phyloP scores from a whole-genome alignment of 164 flowering plant genomes.

The Saururus chinensis region DNA sequence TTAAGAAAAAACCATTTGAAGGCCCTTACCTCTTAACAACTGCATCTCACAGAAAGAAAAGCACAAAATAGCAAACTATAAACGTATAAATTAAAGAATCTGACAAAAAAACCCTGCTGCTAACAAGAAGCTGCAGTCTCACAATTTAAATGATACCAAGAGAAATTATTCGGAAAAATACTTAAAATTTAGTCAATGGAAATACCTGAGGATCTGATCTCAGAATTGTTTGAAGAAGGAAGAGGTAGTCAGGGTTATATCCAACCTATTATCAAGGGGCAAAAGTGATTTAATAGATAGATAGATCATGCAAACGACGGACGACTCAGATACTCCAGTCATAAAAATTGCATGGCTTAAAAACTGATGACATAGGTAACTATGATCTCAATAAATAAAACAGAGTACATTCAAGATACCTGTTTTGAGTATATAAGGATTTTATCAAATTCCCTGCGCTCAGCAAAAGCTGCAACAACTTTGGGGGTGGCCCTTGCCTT shows the following conservation, averaged over 20 bases:
- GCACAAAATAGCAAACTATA: neutral
- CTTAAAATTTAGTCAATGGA: neutral
- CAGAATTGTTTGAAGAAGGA: constrained; percentile 94
- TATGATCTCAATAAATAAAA: neutral
- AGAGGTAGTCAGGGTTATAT: constrained; percentile 89
- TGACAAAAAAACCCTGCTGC: neutral
- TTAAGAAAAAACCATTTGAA: neutral
- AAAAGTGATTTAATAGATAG: neutral
- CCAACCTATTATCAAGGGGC: constrained; percentile 62
- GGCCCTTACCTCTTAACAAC: neutral
- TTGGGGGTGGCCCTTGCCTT: constrained; percentile 99
- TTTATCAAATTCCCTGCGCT: constrained; percentile 95
- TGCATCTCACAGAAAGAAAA: neutral
- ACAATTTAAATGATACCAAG: no score
- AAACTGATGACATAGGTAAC: neutral
- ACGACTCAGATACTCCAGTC: no score
- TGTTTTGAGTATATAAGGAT: constrained; percentile 96
- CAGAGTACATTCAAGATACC: constrained; percentile 25
- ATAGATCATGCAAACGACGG: neutral
- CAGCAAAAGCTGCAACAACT: constrained; percentile 99
- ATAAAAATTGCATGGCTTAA: neutral
- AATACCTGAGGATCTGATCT: constrained; percentile 96
- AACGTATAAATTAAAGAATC: neutral
- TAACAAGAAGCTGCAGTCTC: no score
- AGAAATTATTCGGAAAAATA: no score